A percentile compares a stretch with the other conserved stretches of the same genome.
phyloP scores from a whole-genome alignment of 768 basidiomycete genomes.

The Gloeophyllum trabeum region DNA sequence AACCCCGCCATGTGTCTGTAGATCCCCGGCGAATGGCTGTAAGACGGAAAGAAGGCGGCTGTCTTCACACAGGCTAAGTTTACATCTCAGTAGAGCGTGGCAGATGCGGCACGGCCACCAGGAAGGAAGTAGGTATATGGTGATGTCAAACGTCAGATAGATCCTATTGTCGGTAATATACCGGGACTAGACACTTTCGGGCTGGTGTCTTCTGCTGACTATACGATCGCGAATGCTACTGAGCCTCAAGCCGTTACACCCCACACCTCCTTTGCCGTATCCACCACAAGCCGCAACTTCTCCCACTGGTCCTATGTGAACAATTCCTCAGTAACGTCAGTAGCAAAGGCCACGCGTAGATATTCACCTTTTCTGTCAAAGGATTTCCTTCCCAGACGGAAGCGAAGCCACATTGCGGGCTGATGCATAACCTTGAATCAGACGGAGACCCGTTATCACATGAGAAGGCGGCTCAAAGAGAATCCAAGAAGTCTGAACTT shows the following conservation, averaged over 20 bases:
- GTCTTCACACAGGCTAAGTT: no score
- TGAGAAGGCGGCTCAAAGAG: not conserved
- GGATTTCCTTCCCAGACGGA: slow-evolving; percentile 32
- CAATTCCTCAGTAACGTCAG: not conserved
- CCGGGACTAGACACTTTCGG: no score
- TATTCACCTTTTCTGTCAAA: slow-evolving; percentile 13
- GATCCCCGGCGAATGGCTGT: no score
- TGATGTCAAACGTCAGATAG: no score
- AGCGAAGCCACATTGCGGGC: slow-evolving; percentile 43
- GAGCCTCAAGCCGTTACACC: not conserved
- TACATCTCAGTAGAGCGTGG: no score
- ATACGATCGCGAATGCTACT: no score
- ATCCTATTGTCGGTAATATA: no score
- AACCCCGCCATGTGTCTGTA: no score
- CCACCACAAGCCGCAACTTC: slow-evolving; percentile 23
- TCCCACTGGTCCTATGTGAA: slow-evolving; percentile 21
- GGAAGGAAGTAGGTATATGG: no score
- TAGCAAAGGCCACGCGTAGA: not conserved
- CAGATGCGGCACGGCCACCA: no score
- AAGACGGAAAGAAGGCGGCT: no score
- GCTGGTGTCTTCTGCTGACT: no score
- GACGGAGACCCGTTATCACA: not conserved
- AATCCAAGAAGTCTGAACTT: slow-evolving; percentile 3
- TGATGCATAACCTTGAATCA: slow-evolving; percentile 24
- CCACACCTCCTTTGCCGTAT: slow-evolving; percentile 27